These are phyloP conservation scores for Zoysia japonica DNA, from an alignment of 176 grass and related monocot genomes.

Conservation along the genomic window DNA sequence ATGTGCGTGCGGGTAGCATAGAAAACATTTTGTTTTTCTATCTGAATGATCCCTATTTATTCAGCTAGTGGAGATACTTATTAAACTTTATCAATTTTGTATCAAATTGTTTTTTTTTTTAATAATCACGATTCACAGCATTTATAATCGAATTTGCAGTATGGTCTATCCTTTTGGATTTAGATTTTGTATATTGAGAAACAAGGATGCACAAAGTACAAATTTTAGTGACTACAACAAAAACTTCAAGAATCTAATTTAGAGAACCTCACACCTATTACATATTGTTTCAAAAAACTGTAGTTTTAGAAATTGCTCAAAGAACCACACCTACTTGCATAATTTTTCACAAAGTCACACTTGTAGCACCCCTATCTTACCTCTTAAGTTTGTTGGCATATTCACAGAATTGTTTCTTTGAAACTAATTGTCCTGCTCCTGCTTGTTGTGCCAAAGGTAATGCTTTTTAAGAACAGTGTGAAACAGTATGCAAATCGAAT, in stretches of 20 bases:
- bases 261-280: not conserved
- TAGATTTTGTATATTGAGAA: not conserved
- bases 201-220: not conserved
- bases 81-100: not conserved
- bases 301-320: not conserved
- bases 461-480: no score
- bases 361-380: no score
- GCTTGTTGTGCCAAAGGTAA: no score
- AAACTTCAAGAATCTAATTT: not conserved
- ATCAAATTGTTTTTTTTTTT: not conserved
- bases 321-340: not conserved
- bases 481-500: no score
- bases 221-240: not conserved
- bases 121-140: not conserved
- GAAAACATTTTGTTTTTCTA: not conserved
- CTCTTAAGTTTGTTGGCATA: no score
- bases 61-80: not conserved
- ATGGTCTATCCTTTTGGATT: not conserved
- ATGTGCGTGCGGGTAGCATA: not conserved
- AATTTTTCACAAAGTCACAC: not conserved
- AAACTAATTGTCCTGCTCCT: no score
- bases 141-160: slow-evolving; percentile 1
- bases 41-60: not conserved
- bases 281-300: not conserved
- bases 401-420: no score